Evolutionary conservation across 805 yeast genomes (phyloP).

Genomic region (Ogataea nitratoaversa): DNA sequence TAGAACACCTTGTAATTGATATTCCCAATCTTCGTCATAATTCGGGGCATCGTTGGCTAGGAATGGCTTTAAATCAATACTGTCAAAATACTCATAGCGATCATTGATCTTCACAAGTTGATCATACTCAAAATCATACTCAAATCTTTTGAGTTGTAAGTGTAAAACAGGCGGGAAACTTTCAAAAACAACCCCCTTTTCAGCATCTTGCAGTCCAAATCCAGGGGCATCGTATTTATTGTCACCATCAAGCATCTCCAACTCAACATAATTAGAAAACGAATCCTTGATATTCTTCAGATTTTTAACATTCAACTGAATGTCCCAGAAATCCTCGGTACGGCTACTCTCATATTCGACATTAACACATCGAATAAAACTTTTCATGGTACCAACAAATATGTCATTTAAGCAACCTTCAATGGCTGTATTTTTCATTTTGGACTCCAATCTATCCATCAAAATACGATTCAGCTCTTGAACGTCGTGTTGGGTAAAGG

Average conservation of each 20-base stretch:
- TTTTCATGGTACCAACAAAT: constrained; percentile 96
- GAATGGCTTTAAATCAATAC: constrained; percentile 75
- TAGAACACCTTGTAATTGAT: constrained; percentile 85
- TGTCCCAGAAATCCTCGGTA: constrained; percentile 96
- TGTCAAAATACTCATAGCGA: constrained; percentile 81
- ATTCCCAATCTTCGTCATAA: constrained; percentile 61
- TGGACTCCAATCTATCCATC: constrained; percentile 88
- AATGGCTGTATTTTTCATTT: constrained; percentile 84
- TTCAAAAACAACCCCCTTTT: constrained; percentile 91
- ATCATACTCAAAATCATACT: constrained; percentile 87
- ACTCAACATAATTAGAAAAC: constrained; percentile 81
- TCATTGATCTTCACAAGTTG: constrained; percentile 89
- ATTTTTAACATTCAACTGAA: constrained; percentile 89
- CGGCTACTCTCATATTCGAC: constrained; percentile 92
- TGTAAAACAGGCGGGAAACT: constrained; percentile 91
- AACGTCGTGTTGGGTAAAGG: constrained; percentile 96
- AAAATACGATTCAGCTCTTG: constrained; percentile 93
- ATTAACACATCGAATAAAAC: constrained; percentile 86
- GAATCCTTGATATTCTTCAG: constrained; percentile 68
- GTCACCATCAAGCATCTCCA: constrained; percentile 88
- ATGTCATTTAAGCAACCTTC: constrained; percentile 72
- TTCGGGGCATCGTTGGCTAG: constrained; percentile 53
- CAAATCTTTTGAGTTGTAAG: constrained; percentile 89
- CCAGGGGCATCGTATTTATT: constrained; percentile 92
- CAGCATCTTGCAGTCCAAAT: constrained; percentile 89